Conservation (phyloP, 306 rosid genomes). For the Fagus crenata region DNA sequence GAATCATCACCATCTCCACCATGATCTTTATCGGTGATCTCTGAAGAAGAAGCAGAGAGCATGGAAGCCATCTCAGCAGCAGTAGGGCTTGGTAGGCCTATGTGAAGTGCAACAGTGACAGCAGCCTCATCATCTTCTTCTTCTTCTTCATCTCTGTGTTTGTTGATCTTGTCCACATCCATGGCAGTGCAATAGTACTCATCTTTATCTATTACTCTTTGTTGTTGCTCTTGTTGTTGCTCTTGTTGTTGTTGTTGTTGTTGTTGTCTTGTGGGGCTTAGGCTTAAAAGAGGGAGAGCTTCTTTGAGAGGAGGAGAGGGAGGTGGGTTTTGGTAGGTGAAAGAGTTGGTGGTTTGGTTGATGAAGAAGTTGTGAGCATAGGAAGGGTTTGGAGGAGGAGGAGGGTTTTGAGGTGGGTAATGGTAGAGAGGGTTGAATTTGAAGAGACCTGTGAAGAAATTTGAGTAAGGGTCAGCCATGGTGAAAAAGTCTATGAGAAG, state of each 20-base stretch:
- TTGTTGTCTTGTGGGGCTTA: slow-evolving; percentile 47
- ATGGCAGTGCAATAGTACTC: slow-evolving; percentile 34
- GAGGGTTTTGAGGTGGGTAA: slow-evolving; percentile 25
- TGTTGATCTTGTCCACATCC: slow-evolving; percentile 38
- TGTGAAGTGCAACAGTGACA: slow-evolving; percentile 93
- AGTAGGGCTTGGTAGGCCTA: slow-evolving; percentile 97
- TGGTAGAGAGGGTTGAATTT: slow-evolving; percentile 45
- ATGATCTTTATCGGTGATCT: slow-evolving; percentile 38
- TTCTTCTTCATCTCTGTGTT: slow-evolving; percentile 24
- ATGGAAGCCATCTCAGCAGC: slow-evolving; percentile 84
- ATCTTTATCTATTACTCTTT: neutral
- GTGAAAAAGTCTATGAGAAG: slow-evolving; percentile 14
- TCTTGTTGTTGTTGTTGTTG: neutral
- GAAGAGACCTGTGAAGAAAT: slow-evolving; percentile 45
- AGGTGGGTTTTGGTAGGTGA: slow-evolving; percentile 27
- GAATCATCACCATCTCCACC: slow-evolving; percentile 41
- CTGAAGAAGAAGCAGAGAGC: slow-evolving; percentile 61
- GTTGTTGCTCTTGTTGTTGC: slow-evolving; percentile 6
- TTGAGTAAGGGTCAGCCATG: slow-evolving; percentile 52
- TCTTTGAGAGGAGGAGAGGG: slow-evolving; percentile 83
- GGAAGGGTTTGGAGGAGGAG: slow-evolving; percentile 14
- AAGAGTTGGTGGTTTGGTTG: slow-evolving; percentile 13
- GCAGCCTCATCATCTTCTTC: slow-evolving; percentile 37
- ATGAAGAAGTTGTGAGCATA: slow-evolving; percentile 28
- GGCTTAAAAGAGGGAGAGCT: slow-evolving; percentile 72